Conservation (phyloP, 805 yeast species). For the Saccharomycopsis sp. region DNA sequence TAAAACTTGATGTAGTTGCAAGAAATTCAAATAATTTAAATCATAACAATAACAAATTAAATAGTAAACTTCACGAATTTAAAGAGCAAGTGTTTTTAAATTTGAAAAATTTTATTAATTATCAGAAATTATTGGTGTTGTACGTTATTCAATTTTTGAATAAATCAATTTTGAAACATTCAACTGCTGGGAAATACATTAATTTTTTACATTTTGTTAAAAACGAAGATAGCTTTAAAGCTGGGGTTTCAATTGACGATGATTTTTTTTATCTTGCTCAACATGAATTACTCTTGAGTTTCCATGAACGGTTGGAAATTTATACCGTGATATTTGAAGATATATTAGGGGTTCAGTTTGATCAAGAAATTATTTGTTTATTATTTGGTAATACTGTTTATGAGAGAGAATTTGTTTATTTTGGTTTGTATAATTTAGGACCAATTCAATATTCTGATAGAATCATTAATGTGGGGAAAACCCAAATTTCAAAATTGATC, state of each 20-base stretch:
- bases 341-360: conserved; percentile 7
- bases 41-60: conserved; percentile 6
- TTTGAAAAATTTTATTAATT: conserved; percentile 11
- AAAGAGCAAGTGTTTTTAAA: conserved; percentile 13
- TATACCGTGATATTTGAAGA: conserved; percentile 10
- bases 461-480: not conserved
- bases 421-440: conserved; percentile 2
- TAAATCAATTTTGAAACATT: conserved; percentile 11
- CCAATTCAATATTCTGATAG: not conserved
- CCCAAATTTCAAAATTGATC: not conserved
- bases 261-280: conserved; percentile 8
- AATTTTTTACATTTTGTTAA: conserved; percentile 13
- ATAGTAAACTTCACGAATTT: conserved; percentile 4
- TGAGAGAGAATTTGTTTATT: conserved; percentile 20
- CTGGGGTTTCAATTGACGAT: not conserved
- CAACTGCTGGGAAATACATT: conserved; percentile 5
- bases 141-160: conserved; percentile 13
- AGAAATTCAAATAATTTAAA: conserved; percentile 4
- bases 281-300: conserved; percentile 10
- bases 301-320: conserved; percentile 14
- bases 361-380: not conserved
- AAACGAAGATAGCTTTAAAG: too few relatives aligned
- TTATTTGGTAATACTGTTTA: conserved; percentile 19
- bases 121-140: conserved; percentile 10
- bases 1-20: conserved; percentile 12